A percentile compares a stretch with the other conserved stretches of the same genome.
phyloP scores from a whole-genome alignment of 306 rosid genomes.

The Corylus heterophylla region DNA sequence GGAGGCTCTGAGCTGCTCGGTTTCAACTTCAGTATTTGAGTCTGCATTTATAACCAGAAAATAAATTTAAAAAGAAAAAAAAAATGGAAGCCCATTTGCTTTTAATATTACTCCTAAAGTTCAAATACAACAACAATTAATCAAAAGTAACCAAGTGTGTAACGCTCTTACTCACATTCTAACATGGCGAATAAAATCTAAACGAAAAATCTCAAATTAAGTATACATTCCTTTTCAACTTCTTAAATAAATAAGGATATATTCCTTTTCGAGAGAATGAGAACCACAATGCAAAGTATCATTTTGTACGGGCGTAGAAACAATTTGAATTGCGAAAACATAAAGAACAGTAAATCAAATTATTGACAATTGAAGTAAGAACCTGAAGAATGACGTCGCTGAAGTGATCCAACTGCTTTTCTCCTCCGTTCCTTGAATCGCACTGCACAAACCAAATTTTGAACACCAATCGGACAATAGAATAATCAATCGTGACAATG shows the following conservation, averaged over 20 bases:
- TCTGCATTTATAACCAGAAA: constrained; percentile 35
- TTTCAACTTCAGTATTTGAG: constrained; percentile 57
- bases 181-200: background rate
- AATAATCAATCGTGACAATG: background rate
- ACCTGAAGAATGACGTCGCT: constrained; percentile 54
- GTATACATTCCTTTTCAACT: too few relatives aligned
- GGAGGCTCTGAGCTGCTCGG: constrained; percentile 73
- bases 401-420: constrained; percentile 44
- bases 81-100: background rate
- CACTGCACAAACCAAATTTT: constrained; percentile 41
- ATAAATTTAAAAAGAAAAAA: background rate
- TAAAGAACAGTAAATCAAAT: background rate
- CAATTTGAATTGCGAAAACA: background rate
- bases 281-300: background rate
- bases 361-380: background rate
- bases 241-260: too few relatives aligned
- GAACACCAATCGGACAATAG: constrained; percentile 2
- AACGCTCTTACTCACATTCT: constrained; percentile 15
- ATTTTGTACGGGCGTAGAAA: background rate
- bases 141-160: background rate
- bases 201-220: background rate
- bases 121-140: background rate
- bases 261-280: background rate
- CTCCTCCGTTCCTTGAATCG: constrained; percentile 70
- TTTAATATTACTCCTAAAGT: constrained; percentile 8